These are phyloP conservation scores for Pezicula carpinea DNA, from an alignment of 2,329 filamentous ascomycete species.

Conservation along the genomic window DNA sequence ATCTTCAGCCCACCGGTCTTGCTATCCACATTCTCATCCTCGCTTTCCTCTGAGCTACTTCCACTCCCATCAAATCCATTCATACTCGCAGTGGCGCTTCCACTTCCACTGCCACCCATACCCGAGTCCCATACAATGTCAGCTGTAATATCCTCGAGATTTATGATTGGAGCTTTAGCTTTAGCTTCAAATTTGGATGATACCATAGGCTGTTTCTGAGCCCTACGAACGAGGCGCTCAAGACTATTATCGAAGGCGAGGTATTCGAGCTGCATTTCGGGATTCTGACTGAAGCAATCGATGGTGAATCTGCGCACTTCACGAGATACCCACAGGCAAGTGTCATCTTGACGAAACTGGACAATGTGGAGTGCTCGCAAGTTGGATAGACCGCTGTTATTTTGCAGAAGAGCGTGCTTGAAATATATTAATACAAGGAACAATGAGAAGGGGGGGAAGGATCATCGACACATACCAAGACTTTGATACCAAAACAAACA, in stretches of 20 bases:
- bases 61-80: too few relatives aligned
- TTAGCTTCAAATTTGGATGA: conserved; percentile 9
- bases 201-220: conserved; percentile 12
- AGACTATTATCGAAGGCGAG: conserved; percentile 48
- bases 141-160: conserved; percentile 11
- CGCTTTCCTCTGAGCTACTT: conserved; percentile 23
- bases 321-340: conserved; percentile 50
- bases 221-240: conserved; percentile 39
- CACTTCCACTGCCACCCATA: background rate
- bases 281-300: conserved; percentile 52
- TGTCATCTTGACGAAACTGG: conserved; percentile 50
- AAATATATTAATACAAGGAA: background rate
- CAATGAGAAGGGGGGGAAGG: background rate
- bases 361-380: conserved; percentile 53
- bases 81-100: too few relatives aligned
- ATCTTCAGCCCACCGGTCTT: conserved; percentile 29
- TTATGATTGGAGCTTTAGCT: conserved; percentile 17
- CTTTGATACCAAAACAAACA: conserved; percentile 47
- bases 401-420: conserved; percentile 54
- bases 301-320: conserved; percentile 55
- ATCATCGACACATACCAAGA: conserved; percentile 42
- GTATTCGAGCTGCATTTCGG: conserved; percentile 52
- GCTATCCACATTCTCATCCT: conserved; percentile 31
- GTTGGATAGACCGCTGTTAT: conserved; percentile 40
- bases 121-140: background rate